phyloP scores from a whole-genome alignment of 345 rosid species.

The Capsella bursapastoris region DNA sequence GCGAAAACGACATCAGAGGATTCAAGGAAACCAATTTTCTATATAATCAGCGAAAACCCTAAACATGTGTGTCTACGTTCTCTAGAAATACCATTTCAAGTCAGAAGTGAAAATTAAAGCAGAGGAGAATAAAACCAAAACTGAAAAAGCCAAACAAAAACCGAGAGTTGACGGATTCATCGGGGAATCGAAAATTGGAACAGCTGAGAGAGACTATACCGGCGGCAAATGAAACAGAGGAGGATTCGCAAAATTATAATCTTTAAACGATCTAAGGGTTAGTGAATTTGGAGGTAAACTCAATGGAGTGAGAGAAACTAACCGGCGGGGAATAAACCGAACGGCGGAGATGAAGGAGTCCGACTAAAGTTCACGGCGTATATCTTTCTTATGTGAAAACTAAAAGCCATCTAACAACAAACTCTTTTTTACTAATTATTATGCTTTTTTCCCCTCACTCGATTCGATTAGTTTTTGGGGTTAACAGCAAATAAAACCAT shows the following conservation, averaged over 20 bases:
- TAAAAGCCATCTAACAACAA: not conserved
- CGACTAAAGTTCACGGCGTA: slow-evolving; percentile 23
- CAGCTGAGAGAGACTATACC: not conserved
- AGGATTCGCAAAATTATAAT: not conserved
- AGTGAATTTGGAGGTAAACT: not conserved
- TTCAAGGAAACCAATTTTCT: not conserved
- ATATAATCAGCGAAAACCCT: slow-evolving; percentile 22
- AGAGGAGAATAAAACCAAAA: not conserved
- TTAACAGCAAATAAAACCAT: not conserved
- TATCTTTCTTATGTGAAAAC: slow-evolving; percentile 6
- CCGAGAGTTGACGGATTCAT: not conserved
- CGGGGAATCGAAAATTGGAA: not conserved
- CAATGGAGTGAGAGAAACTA: not conserved
- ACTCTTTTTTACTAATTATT: not conserved
- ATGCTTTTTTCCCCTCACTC: not conserved
- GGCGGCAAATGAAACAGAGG: slow-evolving; percentile 9
- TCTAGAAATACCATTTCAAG: not conserved
- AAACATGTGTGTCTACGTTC: slow-evolving; percentile 15
- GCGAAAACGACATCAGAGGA: slow-evolving; percentile 3
- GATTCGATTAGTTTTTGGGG: not conserved
- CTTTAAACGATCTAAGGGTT: not conserved
- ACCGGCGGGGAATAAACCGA: slow-evolving; percentile 9
- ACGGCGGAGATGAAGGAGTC: slow-evolving; percentile 18
- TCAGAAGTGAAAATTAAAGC: slow-evolving; percentile 18
- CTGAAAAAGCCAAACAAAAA: not conserved